A percentile compares a stretch with the other conserved stretches of the same genome.
These are phyloP conservation scores for Hygrophila difformis DNA, from an alignment of 257 asterid genomes.

Conservation along the genomic window DNA sequence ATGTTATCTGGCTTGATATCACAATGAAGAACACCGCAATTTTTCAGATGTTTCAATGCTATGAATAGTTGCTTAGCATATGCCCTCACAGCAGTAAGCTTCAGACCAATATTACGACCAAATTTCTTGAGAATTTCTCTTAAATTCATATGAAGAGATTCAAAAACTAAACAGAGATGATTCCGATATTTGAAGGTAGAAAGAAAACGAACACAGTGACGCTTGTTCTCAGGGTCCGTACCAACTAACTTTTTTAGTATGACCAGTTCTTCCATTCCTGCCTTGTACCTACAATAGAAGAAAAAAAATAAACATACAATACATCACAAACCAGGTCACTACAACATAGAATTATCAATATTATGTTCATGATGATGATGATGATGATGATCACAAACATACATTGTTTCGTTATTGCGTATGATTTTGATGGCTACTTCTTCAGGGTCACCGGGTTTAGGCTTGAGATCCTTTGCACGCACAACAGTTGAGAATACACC, in stretches of 20 bases:
- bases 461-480: slow-evolving; percentile 96
- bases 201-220: slow-evolving; percentile 91
- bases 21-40: slow-evolving; percentile 96
- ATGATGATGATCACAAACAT: slow-evolving; percentile 12
- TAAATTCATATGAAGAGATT: slow-evolving; percentile 99
- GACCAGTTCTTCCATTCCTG: slow-evolving; percentile 94
- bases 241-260: slow-evolving; percentile 88
- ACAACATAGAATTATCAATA: neutral
- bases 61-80: slow-evolving; percentile 95
- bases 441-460: slow-evolving; percentile 58
- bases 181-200: slow-evolving; percentile 95
- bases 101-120: slow-evolving; percentile 99
- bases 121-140: slow-evolving; percentile 96
- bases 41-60: slow-evolving; percentile 82
- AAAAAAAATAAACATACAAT: neutral
- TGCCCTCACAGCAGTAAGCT: slow-evolving; percentile 95
- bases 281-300: slow-evolving; percentile 62
- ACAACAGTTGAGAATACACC: slow-evolving; percentile 96
- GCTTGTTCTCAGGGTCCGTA: slow-evolving; percentile 92
- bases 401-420: slow-evolving; percentile 93
- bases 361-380: no score
- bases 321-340: neutral
- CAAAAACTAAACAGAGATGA: slow-evolving; percentile 99
- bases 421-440: slow-evolving; percentile 95
- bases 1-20: slow-evolving; percentile 99